These are phyloP conservation scores for Leccinum angustisporum DNA, from an alignment of 1,284 basidiomycete genomes.

Conservation along the genomic window DNA sequence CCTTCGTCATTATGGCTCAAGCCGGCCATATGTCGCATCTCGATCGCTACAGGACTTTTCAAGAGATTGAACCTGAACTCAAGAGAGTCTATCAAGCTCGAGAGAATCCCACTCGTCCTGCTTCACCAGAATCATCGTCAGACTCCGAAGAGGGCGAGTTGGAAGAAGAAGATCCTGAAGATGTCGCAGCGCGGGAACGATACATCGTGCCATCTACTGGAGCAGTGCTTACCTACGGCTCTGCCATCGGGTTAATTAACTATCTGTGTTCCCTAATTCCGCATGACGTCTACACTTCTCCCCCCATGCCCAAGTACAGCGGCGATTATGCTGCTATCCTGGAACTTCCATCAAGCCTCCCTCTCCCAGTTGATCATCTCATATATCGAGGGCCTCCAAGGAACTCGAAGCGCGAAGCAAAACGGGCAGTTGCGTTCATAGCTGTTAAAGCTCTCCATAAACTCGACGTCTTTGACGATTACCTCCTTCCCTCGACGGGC, in stretches of 20 bases:
- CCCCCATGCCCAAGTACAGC: slow-evolving; percentile 57
- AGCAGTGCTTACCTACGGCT: slow-evolving; percentile 75
- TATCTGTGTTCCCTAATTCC: slow-evolving; percentile 76
- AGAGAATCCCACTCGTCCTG: slow-evolving; percentile 35
- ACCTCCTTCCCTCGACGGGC: slow-evolving; percentile 63
- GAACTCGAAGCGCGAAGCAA: slow-evolving; percentile 74
- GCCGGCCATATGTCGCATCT: slow-evolving; percentile 54
- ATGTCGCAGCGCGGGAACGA: slow-evolving; percentile 64
- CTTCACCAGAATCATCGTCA: slow-evolving; percentile 30
- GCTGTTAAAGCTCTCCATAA: slow-evolving; percentile 67
- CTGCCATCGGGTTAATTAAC: slow-evolving; percentile 65
- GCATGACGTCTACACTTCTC: slow-evolving; percentile 64
- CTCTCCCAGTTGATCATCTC: slow-evolving; percentile 55
- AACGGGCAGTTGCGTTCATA: slow-evolving; percentile 74
- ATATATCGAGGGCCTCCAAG: slow-evolving; percentile 56
- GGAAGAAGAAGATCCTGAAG: slow-evolving; percentile 48
- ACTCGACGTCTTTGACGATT: slow-evolving; percentile 76
- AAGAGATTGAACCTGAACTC: slow-evolving; percentile 61
- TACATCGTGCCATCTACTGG: slow-evolving; percentile 70
- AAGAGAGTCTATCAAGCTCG: slow-evolving; percentile 59
- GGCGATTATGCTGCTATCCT: slow-evolving; percentile 59
- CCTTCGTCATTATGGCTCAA: slow-evolving; percentile 77
- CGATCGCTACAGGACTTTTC: slow-evolving; percentile 57
- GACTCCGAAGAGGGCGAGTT: slow-evolving; percentile 36
- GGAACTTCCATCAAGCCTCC: slow-evolving; percentile 66